A percentile compares a stretch with the other conserved stretches of the same genome.
Conservation (phyloP, 768 basidiomycete genomes). For the Podaxis sp. region DNA sequence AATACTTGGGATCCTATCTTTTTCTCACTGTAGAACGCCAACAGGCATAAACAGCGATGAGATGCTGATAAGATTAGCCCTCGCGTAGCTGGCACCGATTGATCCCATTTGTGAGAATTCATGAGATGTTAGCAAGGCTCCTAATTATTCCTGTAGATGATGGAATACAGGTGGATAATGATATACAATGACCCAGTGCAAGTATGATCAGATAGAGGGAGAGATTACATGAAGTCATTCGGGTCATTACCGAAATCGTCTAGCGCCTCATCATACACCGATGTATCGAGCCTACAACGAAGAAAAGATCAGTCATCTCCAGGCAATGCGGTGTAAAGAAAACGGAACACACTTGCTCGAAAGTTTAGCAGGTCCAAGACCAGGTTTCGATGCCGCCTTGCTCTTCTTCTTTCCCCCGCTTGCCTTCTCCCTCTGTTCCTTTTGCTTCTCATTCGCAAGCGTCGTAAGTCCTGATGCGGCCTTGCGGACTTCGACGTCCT, state of each 20-base stretch:
- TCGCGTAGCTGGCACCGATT: background rate
- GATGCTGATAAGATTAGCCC: background rate
- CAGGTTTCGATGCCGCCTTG: conserved; percentile 67
- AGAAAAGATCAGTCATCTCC: background rate
- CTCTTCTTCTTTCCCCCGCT: conserved; percentile 84
- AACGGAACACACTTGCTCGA: conserved; percentile 47
- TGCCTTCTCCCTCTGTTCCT: conserved; percentile 78
- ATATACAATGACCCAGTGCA: background rate
- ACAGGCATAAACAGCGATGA: background rate
- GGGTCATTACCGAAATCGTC: conserved; percentile 78
- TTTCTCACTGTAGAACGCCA: background rate
- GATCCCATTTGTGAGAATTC: background rate
- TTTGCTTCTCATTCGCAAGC: conserved; percentile 94
- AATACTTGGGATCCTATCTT: background rate
- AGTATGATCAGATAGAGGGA: conserved; percentile 8
- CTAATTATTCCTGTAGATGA: background rate
- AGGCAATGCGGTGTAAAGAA: background rate
- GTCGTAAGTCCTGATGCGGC: conserved; percentile 80
- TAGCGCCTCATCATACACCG: conserved; percentile 79
- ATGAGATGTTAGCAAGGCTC: background rate
- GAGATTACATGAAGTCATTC: conserved; percentile 87
- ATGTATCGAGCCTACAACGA: conserved; percentile 64
- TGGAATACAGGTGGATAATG: background rate
- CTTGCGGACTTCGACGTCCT: conserved; percentile 90
- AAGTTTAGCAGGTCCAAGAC: conserved; percentile 66